Evolutionary conservation across 164 flowering plant genomes (phyloP).

Genomic region (Tetrastigma voinierianum): DNA sequence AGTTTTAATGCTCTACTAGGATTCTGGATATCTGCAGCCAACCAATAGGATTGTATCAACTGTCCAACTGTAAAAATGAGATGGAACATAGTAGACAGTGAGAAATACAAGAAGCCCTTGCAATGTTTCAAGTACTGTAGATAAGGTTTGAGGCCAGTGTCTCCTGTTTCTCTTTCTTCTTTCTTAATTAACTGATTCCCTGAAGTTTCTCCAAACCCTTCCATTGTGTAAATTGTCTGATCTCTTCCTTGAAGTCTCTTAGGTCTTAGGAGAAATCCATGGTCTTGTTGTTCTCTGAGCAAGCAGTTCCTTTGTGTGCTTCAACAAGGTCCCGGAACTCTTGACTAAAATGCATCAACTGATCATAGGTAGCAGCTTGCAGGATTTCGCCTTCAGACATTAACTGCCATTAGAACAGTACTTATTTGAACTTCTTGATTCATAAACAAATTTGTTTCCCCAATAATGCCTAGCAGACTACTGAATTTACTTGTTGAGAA

Average conservation of each 20-base stretch:
- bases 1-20: constrained; percentile 33
- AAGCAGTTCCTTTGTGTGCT: constrained; percentile 65
- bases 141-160: constrained; percentile 73
- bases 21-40: constrained; percentile 65
- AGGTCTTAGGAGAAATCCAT: constrained; percentile 18
- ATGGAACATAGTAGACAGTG: constrained; percentile 34
- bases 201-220: constrained; percentile 19
- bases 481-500: no score
- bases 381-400: constrained; percentile 60
- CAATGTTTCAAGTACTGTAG: constrained; percentile 56
- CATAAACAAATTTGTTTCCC: no score
- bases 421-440: no score
- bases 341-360: constrained; percentile 43
- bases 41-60: constrained; percentile 60
- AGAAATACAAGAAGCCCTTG: constrained; percentile 59
- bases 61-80: constrained; percentile 45
- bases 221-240: constrained; percentile 22
- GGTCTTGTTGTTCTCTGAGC: constrained; percentile 33
- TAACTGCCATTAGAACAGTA: constrained; percentile 42
- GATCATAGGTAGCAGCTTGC: constrained; percentile 44
- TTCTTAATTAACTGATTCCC: constrained; percentile 67
- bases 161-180: constrained; percentile 63
- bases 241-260: constrained; percentile 29
- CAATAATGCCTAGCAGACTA: no score
- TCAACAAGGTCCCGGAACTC: constrained; percentile 68